Evolutionary conservation across 169 alveolate species (phyloP).

Genomic region (Besnoitia besnoiti): DNA sequence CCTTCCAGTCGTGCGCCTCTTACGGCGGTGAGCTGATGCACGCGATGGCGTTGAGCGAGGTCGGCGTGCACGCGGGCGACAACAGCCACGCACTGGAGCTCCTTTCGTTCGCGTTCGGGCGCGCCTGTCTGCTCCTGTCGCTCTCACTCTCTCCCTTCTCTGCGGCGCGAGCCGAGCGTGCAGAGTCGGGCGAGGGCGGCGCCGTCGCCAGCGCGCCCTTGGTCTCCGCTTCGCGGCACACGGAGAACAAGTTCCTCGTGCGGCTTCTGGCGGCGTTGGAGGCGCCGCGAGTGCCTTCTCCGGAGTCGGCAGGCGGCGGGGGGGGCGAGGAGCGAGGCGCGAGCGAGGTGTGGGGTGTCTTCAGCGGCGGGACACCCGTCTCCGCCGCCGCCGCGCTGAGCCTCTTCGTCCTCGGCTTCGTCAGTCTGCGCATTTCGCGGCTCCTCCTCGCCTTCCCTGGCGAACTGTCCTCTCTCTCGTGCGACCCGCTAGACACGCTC

Average conservation of each 20-base stretch:
- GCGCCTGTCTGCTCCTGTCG: background rate
- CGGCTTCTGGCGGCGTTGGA: too few relatives aligned
- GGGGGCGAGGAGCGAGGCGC: background rate
- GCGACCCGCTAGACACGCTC: background rate
- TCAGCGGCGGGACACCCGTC: background rate
- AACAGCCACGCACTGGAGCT: background rate
- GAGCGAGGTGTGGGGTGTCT: background rate
- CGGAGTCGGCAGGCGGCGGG: background rate
- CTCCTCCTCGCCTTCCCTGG: background rate
- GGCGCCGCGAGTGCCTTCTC: background rate
- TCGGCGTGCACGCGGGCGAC: background rate
- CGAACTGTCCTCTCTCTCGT: background rate
- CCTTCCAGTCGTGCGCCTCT: background rate
- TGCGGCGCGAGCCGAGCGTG: too few relatives aligned
- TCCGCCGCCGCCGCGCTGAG: background rate
- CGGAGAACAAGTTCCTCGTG: too few relatives aligned
- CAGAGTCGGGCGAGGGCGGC: too few relatives aligned
- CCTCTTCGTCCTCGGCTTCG: background rate
- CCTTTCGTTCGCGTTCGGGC: background rate
- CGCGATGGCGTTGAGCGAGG: background rate
- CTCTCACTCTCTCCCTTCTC: too few relatives aligned
- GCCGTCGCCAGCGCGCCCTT: too few relatives aligned
- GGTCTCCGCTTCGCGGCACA: too few relatives aligned
- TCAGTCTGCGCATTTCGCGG: background rate
- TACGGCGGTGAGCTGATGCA: slow-evolving; percentile 18